Evolutionary conservation across 331 rosid genomes (phyloP), one percentile per base, ranked within the genome.

Genomic region (Telfairia occidentalis): DNA sequence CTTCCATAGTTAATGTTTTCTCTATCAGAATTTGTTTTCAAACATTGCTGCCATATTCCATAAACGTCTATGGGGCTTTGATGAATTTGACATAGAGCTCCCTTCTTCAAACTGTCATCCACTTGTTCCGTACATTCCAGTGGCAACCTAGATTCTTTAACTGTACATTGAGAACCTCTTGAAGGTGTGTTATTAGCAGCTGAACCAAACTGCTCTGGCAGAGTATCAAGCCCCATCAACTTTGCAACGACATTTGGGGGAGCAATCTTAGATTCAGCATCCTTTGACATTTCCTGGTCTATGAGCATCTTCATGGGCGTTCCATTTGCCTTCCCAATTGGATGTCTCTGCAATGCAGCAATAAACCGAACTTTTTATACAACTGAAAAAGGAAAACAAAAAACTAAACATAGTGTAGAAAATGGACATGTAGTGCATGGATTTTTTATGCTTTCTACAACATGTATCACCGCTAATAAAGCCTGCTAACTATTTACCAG

Each of bases 221-320:
- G 81, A 81, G 87, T 45, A 58, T 95, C 99, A 78, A 95, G 94
- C 77, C 97, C 99, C 99, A 92, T 95, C 83, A 92, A 82, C 84
- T 89, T 90, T 75, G 99, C 99, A 77, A 95, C 97, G 61, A 90
- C 86, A 76, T 92, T 95, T 59, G 97, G 86, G 38, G 91, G 85
- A 37, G 81, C 82, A 63, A 79, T 85, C 79, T 76, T 95, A 59
- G 84, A 85, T 61, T 81, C 84, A 38, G 82, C 75, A 70, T 85
- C 96, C 87, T 86, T 90, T 29, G 89, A 85, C 97, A 95, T 90
- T 85, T 92, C 92, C 80, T 86, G 97, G 82, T 85, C 90, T 85
- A 92, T 82, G 80, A 85, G 90, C 89, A 89, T 85, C 82, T 92
- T 92, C 83, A 90, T 90, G 34, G 87, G 87, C 21, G 79, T 83